Percentiles rank a stretch among this genome's conserved stretches.
Evolutionary conservation across 495 filamentous ascomycete genomes (phyloP).

Genomic region (Niebla homalea): DNA sequence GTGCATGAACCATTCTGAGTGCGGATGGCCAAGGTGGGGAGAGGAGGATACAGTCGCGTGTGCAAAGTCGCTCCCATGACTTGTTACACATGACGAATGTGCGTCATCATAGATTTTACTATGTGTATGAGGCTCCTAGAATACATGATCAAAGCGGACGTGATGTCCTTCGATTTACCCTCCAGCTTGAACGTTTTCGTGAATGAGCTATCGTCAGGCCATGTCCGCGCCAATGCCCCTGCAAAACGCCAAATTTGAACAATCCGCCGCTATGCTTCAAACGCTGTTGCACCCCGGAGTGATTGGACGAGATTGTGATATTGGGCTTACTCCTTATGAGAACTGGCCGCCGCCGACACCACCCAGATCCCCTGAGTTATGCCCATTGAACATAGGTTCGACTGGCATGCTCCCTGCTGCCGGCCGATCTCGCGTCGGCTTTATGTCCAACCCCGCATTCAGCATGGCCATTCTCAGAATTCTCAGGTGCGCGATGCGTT

Average conservation of each 20-base stretch:
- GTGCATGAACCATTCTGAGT: background rate
- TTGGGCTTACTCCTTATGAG: too few relatives aligned
- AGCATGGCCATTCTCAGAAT: conserved; percentile 62
- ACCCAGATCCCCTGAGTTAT: background rate
- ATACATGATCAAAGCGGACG: too few relatives aligned
- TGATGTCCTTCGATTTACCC: too few relatives aligned
- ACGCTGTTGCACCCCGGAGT: too few relatives aligned
- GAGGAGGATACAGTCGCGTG: background rate
- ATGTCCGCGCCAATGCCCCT: too few relatives aligned
- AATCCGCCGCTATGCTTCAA: too few relatives aligned
- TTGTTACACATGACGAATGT: background rate
- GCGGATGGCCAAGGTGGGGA: background rate
- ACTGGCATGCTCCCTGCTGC: background rate
- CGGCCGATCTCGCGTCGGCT: conserved; percentile 11
- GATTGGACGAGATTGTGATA: too few relatives aligned
- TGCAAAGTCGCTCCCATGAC: background rate
- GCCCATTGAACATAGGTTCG: background rate
- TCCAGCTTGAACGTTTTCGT: too few relatives aligned
- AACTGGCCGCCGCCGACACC: background rate
- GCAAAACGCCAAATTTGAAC: too few relatives aligned
- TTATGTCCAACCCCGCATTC: conserved; percentile 62
- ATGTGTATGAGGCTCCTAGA: too few relatives aligned
- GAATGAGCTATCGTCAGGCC: too few relatives aligned
- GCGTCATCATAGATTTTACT: background rate
- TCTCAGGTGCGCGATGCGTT: conserved; percentile 58